These are phyloP conservation scores for Trifolium subterraneum DNA, from an alignment of 306 rosid genomes.

Conservation along the genomic window DNA sequence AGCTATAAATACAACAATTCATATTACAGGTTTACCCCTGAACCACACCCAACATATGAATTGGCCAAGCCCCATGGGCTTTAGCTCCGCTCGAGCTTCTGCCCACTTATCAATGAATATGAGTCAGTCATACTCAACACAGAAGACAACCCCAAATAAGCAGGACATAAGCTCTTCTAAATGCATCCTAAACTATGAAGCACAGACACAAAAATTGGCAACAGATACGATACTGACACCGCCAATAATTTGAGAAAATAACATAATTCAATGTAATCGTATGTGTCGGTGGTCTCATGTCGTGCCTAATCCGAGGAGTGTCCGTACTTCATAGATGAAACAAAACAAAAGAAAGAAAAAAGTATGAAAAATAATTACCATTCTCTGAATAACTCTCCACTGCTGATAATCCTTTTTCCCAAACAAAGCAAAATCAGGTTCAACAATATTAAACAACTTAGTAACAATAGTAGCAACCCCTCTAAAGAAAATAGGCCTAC, in stretches of 20 bases:
- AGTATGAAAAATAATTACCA: conserved; percentile 49
- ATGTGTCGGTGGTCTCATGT: no score
- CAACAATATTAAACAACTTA: conserved; percentile 86
- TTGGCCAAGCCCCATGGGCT: neutral
- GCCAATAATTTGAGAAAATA: no score
- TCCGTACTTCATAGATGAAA: no score
- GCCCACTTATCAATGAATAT: neutral
- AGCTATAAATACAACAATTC: no score
- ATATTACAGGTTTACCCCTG: no score
- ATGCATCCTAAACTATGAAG: neutral
- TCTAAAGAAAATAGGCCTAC: conserved; percentile 84
- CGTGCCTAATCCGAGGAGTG: no score
- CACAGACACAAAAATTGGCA: no score
- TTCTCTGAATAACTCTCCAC: conserved; percentile 70
- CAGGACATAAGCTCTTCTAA: neutral
- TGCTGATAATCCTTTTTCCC: conserved; percentile 99
- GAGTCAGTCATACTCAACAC: neutral
- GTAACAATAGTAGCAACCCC: conserved; percentile 88
- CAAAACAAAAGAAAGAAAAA: neutral
- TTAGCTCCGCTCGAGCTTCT: neutral
- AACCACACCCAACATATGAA: no score
- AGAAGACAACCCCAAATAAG: neutral
- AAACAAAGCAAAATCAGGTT: conserved; percentile 85
- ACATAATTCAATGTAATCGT: no score
- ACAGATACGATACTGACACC: no score